A percentile compares a stretch with the other conserved stretches of the same genome.
Conservation (phyloP, 148 eudicot genomes). For the Selenicereus undatus region DNA sequence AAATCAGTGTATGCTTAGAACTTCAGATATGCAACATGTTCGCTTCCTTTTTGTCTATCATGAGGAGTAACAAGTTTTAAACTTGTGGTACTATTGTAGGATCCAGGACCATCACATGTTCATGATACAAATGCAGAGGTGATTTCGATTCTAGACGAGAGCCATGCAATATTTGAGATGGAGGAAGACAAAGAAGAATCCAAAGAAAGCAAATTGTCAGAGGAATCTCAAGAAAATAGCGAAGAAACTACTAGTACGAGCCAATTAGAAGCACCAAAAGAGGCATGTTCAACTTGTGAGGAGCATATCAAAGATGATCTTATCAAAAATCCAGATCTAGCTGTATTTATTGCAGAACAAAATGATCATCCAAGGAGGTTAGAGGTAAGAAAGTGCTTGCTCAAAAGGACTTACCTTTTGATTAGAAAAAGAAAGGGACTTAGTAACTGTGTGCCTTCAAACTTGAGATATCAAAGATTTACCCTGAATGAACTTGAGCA, state of each 20-base stretch:
- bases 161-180: not conserved
- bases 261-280: conserved; percentile 5
- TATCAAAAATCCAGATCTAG: not conserved
- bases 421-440: no score
- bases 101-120: conserved; percentile 16
- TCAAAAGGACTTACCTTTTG: not conserved
- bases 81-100: conserved; percentile 15
- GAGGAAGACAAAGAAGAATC: conserved; percentile 25
- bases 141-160: conserved; percentile 9
- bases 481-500: not conserved
- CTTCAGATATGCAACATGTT: no score
- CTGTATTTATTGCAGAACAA: not conserved
- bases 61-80: not conserved
- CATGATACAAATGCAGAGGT: conserved; percentile 15
- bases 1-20: no score
- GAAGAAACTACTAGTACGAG: conserved; percentile 9
- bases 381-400: not conserved
- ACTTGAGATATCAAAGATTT: not conserved
- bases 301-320: conserved; percentile 3
- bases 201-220: conserved; percentile 7
- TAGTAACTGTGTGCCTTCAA: not conserved
- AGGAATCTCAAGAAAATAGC: conserved; percentile 16
- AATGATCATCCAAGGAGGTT: not conserved
- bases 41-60: not conserved
- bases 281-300: conserved; percentile 3